Base-by-base conservation (phyloP, 2,329 filamentous ascomycete species). In the Aspergillus cejpii region DNA sequence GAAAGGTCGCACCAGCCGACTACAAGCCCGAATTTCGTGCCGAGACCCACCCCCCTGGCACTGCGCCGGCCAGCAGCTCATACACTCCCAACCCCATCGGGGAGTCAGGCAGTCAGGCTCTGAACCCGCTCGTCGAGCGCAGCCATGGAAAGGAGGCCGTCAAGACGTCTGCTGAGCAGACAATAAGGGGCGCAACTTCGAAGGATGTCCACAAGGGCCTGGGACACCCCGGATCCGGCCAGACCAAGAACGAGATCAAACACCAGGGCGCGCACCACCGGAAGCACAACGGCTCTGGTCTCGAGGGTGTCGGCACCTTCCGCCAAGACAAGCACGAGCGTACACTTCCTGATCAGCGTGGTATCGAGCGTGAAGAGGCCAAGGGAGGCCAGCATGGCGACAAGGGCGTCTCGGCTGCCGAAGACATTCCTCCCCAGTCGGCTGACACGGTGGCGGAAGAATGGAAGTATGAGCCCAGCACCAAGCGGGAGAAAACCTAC, bases 11-110 rank as follows among this genome's bases (percentile, higher is more conserved):
- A 56, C 64, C 64, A n/a, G 52, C 56, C 10, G 69, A 73, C 50
- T 78, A 80, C 53, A 80, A 66, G 10, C 79, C 79, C 15, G 83
- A 85, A 58, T 88, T 85, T 70, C 70, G 76, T 56, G 76, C 78
- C 19, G 53, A 87, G 61, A 75, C 74, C 1, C 66, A 80, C 27
- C 74, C 81, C 0, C 66, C 82, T 0, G 84, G 84, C 47, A 77
- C 78, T 3, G 84, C 84, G 0, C 84, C 84, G 1, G 50, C 65
- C 1, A 60, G 65, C 31, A 61, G 72, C 40, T 77, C 76, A 11
- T 75, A 70, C 66, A 54, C 55, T 8, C 71, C 73, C 21, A 73
- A 74, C 63, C 60, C 66, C 45, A 51, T 44, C 28, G 46, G 48
- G 45, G 57, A 59, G 28, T 51, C 61, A 7, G 68, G 71, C 3